A percentile compares a stretch with the other conserved stretches of the same genome.
Evolutionary conservation across 495 filamentous ascomycete species (phyloP).

Genomic region (Neurospora terricola): DNA sequence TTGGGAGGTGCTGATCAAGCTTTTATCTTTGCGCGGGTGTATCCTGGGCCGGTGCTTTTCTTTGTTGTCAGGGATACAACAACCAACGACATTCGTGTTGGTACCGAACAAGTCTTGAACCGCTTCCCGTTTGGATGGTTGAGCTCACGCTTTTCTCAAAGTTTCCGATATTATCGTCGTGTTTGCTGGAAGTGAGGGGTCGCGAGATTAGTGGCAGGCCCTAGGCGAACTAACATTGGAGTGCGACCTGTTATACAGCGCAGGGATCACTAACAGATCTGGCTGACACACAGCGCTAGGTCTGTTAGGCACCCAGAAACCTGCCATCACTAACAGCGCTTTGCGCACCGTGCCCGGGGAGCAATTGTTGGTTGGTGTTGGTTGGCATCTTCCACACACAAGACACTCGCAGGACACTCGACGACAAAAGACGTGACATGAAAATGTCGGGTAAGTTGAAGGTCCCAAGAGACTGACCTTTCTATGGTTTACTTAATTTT

Average conservation of each 20-base stretch:
- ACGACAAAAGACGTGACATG: background rate
- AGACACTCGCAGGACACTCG: background rate
- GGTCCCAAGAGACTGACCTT: background rate
- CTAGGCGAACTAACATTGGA: background rate
- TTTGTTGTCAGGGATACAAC: background rate
- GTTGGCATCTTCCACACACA: background rate
- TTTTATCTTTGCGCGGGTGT: background rate
- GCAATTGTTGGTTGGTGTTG: background rate
- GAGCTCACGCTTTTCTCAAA: background rate
- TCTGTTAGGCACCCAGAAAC: background rate
- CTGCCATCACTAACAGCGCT: background rate
- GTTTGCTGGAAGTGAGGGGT: background rate
- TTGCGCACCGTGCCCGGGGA: background rate
- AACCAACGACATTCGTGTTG: background rate
- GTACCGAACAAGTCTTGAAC: background rate
- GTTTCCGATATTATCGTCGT: background rate
- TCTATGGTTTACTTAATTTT: background rate
- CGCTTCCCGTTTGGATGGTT: background rate
- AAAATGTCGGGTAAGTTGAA: background rate
- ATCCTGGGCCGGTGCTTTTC: background rate
- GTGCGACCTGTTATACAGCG: background rate
- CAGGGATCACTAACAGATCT: background rate
- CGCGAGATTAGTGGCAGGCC: background rate
- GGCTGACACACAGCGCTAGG: background rate
- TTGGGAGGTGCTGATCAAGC: background rate